phyloP scores from a whole-genome alignment of 371 early-diverging fungal genomes.

The Coemansia sp. region DNA sequence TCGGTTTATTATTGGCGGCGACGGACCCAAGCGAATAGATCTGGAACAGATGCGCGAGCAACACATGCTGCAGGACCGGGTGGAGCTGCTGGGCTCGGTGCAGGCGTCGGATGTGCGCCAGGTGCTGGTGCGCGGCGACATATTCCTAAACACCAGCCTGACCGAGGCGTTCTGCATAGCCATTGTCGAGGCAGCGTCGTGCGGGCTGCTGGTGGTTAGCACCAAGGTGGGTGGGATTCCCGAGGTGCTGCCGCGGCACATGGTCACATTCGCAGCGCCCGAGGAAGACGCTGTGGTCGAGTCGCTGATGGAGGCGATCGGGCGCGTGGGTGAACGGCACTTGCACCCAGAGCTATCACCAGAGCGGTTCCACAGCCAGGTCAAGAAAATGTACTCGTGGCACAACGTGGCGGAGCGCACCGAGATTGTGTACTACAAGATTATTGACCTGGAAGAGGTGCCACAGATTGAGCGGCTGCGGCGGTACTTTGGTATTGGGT shows the following conservation, averaged over 20 bases:
- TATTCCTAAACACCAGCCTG: conserved; percentile 98
- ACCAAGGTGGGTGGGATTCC: conserved; percentile 99
- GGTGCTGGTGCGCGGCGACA: conserved; percentile 92
- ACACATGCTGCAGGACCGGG: conserved; percentile 89
- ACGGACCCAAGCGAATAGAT: conserved; percentile 96
- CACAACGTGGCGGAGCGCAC: conserved; percentile 91
- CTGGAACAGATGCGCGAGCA: conserved; percentile 98
- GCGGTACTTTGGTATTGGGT: conserved; percentile 84
- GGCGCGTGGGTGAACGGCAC: conserved; percentile 57
- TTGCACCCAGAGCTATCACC: conserved; percentile 67
- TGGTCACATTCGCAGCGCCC: conserved; percentile 94
- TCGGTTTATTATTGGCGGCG: conserved; percentile 95
- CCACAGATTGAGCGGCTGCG: conserved; percentile 84
- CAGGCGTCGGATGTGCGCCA: conserved; percentile 83
- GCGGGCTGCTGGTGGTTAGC: conserved; percentile 94
- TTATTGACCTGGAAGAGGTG: conserved; percentile 63
- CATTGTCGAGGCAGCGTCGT: conserved; percentile 98
- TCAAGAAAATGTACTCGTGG: conserved; percentile 96
- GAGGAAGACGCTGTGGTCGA: conserved; percentile 84
- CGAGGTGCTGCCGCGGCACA: conserved; percentile 94
- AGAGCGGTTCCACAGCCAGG: conserved; percentile 72
- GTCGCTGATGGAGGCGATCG: conserved; percentile 74
- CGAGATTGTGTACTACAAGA: conserved; percentile 77
- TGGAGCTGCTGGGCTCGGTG: conserved; percentile 89
- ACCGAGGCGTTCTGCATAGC: conserved; percentile 99